Conservation (phyloP, 176 grass and related monocot genomes). For the Pharus latifolius region DNA sequence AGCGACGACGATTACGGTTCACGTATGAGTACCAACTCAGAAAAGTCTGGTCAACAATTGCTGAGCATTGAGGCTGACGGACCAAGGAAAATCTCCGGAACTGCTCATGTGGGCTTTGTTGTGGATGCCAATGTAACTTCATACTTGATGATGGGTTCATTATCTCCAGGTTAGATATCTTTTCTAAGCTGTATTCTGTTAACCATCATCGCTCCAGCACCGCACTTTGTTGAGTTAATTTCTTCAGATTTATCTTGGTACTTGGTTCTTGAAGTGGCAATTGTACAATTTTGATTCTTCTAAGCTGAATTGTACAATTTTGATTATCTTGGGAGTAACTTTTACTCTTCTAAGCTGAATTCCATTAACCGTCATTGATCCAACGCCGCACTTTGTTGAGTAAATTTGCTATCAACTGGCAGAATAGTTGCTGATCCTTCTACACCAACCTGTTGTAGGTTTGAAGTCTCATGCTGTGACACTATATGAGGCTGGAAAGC, state of each 20-base stretch:
- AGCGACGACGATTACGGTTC: slow-evolving; percentile 57
- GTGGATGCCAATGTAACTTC: slow-evolving; percentile 98
- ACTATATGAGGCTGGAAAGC: slow-evolving; percentile 91
- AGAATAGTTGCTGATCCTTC: neutral
- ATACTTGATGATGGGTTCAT: slow-evolving; percentile 98
- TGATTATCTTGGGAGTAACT: no score
- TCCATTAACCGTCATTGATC: no score
- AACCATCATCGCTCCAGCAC: neutral
- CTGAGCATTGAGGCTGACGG: slow-evolving; percentile 50
- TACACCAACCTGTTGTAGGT: slow-evolving; percentile 42
- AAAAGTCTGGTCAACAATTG: slow-evolving; percentile 50
- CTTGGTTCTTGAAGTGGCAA: neutral
- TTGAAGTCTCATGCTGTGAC: slow-evolving; percentile 87
- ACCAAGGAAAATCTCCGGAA: slow-evolving; percentile 33
- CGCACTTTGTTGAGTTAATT: no score
- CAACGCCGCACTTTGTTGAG: no score
- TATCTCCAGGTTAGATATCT: slow-evolving; percentile 71
- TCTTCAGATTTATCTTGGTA: no score
- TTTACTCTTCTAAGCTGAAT: no score
- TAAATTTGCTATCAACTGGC: neutral
- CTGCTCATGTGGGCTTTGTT: slow-evolving; percentile 76
- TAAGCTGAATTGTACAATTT: no score
- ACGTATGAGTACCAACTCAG: slow-evolving; percentile 49
- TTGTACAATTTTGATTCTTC: neutral
- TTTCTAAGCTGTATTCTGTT: neutral